A percentile compares a stretch with the other conserved stretches of the same genome.
Conservation (phyloP, 2,329 filamentous ascomycete genomes). For the Knoxdaviesia capensis region DNA sequence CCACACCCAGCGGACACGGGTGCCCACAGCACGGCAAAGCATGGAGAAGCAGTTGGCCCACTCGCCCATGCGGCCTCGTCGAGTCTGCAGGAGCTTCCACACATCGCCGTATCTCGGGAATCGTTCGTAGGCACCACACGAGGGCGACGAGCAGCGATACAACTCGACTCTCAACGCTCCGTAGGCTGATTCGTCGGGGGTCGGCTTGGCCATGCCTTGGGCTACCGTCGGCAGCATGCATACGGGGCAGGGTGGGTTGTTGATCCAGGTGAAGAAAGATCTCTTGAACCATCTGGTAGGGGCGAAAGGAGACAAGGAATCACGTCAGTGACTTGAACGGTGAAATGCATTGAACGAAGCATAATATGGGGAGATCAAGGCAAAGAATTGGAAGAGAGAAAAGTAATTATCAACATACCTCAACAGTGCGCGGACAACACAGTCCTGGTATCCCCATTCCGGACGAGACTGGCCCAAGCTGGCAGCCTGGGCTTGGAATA, state of each 20-base stretch:
- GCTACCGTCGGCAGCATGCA: conserved; percentile 71
- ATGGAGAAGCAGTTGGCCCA: conserved; percentile 99
- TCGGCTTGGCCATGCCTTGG: conserved; percentile 65
- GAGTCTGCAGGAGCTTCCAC: conserved; percentile 74
- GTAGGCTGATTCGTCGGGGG: conserved; percentile 73
- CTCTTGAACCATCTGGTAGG: conserved; percentile 62
- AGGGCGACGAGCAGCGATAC: conserved; percentile 62
- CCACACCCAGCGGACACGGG: conserved; percentile 92
- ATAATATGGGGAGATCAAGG: not conserved
- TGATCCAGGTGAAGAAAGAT: conserved; percentile 90
- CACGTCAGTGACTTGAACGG: conserved; percentile 6
- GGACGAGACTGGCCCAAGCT: conserved; percentile 69
- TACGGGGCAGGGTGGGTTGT: conserved; percentile 71
- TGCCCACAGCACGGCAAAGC: conserved; percentile 84
- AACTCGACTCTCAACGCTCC: conserved; percentile 77
- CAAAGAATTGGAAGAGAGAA: not conserved
- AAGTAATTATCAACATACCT: conserved; percentile 30
- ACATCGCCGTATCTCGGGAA: conserved; percentile 93
- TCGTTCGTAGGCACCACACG: conserved; percentile 63
- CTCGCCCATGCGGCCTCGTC: conserved; percentile 73
- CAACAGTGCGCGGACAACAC: conserved; percentile 72
- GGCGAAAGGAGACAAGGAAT: not conserved
- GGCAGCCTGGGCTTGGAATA: conserved; percentile 70
- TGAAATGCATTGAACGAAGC: too few species aligned
- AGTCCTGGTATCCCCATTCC: conserved; percentile 96